Conservation (phyloP, 2,329 filamentous ascomycete genomes). For the Macrophomina pseudophaseolina region DNA sequence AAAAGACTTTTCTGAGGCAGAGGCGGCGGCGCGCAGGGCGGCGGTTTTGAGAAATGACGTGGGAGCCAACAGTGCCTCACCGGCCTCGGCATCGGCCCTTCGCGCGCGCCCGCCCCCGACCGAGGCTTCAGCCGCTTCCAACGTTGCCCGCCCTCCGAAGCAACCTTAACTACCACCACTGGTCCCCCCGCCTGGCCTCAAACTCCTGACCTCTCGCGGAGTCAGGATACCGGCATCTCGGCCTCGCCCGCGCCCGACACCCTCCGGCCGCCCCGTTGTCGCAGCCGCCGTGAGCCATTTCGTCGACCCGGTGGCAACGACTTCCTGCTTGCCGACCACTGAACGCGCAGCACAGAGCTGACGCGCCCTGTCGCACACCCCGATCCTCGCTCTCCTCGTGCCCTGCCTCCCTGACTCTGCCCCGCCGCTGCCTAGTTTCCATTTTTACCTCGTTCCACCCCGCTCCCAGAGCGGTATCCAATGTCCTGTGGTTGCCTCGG, state of each 20-base stretch:
- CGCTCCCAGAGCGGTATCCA: not conserved
- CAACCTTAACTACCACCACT: not conserved
- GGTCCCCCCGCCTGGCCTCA: no score
- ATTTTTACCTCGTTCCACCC: not conserved
- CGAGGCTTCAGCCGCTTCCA: not conserved
- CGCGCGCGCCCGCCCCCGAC: not conserved
- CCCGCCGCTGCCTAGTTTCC: conserved; percentile 8
- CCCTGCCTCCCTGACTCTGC: no score
- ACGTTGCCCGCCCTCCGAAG: not conserved
- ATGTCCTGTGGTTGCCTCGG: not conserved
- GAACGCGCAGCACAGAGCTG: not conserved
- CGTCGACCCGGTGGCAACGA: not conserved
- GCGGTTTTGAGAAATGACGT: conserved; percentile 13
- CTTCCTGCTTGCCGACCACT: not conserved
- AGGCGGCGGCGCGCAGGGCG: conserved; percentile 11
- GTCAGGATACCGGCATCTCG: not conserved
- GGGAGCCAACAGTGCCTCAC: not conserved
- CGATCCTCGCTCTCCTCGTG: not conserved
- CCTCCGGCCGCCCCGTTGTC: not conserved
- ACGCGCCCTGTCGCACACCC: conserved; percentile 5
- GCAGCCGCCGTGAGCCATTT: not conserved
- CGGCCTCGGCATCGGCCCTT: conserved; percentile 4
- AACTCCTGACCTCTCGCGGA: not conserved
- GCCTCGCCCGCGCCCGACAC: not conserved
- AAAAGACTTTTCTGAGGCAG: conserved; percentile 2